phyloP scores from a whole-genome alignment of 2,329 filamentous ascomycete species.

The Hypoxylon sp. region DNA sequence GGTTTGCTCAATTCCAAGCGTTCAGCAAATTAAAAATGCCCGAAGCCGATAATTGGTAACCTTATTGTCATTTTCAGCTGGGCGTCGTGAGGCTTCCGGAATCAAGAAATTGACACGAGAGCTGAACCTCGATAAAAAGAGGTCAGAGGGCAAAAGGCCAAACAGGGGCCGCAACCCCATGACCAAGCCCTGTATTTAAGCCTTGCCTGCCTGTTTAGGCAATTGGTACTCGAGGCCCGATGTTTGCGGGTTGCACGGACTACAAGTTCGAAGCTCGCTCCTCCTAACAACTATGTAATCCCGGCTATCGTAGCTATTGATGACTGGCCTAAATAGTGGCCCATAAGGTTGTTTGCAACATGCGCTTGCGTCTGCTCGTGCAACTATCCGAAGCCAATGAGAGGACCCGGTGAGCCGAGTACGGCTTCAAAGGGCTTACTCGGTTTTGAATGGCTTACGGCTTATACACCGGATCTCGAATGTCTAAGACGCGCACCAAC shows the following conservation, averaged over 20 bases:
- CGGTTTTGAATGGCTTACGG: conserved; percentile 8
- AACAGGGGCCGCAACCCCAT: conserved; percentile 25
- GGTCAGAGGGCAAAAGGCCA: conserved; percentile 6
- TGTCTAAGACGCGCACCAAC: conserved; percentile 31
- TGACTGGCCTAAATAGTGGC: conserved; percentile 18
- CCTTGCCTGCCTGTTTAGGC: conserved; percentile 34
- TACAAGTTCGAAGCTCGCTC: neutral
- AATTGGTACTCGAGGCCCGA: conserved; percentile 21
- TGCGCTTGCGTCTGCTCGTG: conserved; percentile 28
- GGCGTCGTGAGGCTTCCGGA: conserved; percentile 36
- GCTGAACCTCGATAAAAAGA: conserved; percentile 35
- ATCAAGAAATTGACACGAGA: conserved; percentile 25
- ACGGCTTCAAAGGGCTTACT: conserved; percentile 25
- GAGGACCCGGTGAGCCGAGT: conserved; percentile 30
- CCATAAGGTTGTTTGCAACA: conserved; percentile 31
- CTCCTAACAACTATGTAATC: conserved; percentile 4
- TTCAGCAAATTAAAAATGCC: conserved; percentile 37
- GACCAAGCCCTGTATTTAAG: conserved; percentile 27
- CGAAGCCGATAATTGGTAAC: conserved; percentile 37
- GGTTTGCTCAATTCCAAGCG: conserved; percentile 27
- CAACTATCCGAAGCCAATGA: conserved; percentile 36
- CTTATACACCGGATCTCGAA: conserved; percentile 13
- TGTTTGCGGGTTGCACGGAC: conserved; percentile 38
- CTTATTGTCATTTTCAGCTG: conserved; percentile 39
- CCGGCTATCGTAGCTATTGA: conserved; percentile 3